Percentiles rank a stretch among this genome's conserved stretches.
Conservation (phyloP, 1,139 yeast genomes). For the Hemisphaericaspora subhashii region DNA sequence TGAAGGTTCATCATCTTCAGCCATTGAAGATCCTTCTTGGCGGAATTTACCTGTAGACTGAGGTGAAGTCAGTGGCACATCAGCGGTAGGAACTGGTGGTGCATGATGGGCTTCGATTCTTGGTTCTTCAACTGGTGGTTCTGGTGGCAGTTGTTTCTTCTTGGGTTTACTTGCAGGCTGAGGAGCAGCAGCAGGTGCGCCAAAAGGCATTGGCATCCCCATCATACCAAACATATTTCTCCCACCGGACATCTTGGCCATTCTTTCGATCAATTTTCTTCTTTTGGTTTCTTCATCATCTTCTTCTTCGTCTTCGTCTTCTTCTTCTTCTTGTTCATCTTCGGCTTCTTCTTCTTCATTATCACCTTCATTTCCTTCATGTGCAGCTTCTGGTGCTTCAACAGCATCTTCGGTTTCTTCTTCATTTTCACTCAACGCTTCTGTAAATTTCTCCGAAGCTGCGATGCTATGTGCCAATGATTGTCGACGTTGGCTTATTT, state of each 20-base stretch:
- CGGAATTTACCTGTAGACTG: constrained; percentile 9
- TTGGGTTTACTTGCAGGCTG: constrained; percentile 11
- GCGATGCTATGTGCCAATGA: constrained; percentile 1
- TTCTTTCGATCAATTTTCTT: constrained; percentile 80
- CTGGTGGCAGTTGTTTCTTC: constrained; percentile 12
- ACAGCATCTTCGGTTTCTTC: constrained; percentile 4
- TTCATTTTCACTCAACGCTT: not conserved
- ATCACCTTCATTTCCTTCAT: not conserved
- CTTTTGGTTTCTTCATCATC: constrained; percentile 82
- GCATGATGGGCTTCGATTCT: constrained; percentile 1
- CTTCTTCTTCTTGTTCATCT: constrained; percentile 22
- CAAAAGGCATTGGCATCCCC: constrained; percentile 52
- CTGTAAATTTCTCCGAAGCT: not conserved
- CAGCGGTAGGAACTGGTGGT: constrained; percentile 7
- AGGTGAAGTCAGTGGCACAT: too few species aligned
- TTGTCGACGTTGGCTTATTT: constrained; percentile 4
- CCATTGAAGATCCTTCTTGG: constrained; percentile 29
- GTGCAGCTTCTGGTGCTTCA: not conserved
- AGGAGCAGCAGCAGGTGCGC: constrained; percentile 24
- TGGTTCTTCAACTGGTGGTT: constrained; percentile 3
- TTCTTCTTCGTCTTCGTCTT: constrained; percentile 31
- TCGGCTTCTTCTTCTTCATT: constrained; percentile 12
- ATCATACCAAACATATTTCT: constrained; percentile 86
- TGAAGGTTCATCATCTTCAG: constrained; percentile 28
- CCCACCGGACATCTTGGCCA: constrained; percentile 95